Evolutionary conservation across 331 rosid species (phyloP).

Genomic region (Pyracantha coccinea): DNA sequence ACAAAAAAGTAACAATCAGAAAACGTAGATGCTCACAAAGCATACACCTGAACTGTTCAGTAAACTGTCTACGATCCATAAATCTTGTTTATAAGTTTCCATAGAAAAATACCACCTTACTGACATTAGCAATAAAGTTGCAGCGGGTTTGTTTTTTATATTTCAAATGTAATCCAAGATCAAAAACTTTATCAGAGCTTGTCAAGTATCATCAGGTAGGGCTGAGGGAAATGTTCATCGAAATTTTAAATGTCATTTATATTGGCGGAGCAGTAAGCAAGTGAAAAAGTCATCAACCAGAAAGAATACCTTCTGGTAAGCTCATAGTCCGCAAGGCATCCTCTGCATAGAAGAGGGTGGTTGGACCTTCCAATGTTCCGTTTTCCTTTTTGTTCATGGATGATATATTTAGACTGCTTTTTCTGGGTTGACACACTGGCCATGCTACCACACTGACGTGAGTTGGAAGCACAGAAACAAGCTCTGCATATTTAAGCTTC

Average conservation of each 20-base stretch:
- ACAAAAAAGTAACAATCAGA: neutral
- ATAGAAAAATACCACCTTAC: neutral
- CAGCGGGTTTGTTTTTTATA: neutral
- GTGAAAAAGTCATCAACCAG: neutral
- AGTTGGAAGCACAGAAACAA: constrained; percentile 64
- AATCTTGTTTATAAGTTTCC: neutral
- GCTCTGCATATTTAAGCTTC: constrained; percentile 77
- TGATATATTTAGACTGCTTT: constrained; percentile 26
- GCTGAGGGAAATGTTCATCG: neutral
- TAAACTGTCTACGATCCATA: neutral
- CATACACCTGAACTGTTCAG: neutral
- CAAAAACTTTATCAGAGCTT: neutral
- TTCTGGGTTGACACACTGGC: constrained; percentile 53
- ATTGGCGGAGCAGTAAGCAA: neutral
- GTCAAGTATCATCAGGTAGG: neutral
- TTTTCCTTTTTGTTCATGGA: constrained; percentile 51
- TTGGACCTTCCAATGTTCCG: constrained; percentile 41
- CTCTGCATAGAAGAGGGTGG: constrained; percentile 78
- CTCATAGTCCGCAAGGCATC: constrained; percentile 83
- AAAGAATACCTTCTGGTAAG: constrained; percentile 68
- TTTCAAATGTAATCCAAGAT: neutral
- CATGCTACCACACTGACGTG: constrained; percentile 70
- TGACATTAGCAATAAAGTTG: neutral
- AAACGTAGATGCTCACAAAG: neutral
- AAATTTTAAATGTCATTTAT: neutral